A percentile compares a stretch with the other conserved stretches of the same genome.
These are phyloP conservation scores for Ogataea naganishii DNA, from an alignment of 805 yeast species.

Conservation along the genomic window DNA sequence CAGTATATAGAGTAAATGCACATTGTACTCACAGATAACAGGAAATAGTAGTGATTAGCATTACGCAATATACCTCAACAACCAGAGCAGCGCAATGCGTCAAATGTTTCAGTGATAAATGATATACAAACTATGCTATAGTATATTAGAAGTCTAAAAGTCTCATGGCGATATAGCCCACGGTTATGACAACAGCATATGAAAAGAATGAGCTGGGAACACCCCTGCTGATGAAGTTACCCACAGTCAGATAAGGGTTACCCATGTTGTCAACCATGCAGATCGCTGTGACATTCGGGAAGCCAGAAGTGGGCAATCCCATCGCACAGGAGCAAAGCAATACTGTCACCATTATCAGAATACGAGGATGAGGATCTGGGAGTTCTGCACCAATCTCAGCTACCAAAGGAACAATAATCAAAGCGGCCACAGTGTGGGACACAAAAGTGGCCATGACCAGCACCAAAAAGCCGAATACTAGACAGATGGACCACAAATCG, in stretches of 20 bases:
- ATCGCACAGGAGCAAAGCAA: slow-evolving; percentile 86
- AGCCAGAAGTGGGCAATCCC: slow-evolving; percentile 97
- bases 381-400: slow-evolving; percentile 77
- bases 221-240: slow-evolving; percentile 82
- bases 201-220: slow-evolving; percentile 79
- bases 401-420: slow-evolving; percentile 85
- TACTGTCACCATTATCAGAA: slow-evolving; percentile 60
- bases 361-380: slow-evolving; percentile 75
- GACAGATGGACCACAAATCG: slow-evolving; percentile 62
- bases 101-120: too few species aligned
- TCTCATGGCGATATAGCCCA: slow-evolving; percentile 73
- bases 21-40: not conserved
- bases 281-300: slow-evolving; percentile 96
- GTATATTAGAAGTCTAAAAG: slow-evolving; percentile 43
- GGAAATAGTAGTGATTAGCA: too few species aligned
- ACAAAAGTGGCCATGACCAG: slow-evolving; percentile 88
- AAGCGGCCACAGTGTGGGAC: slow-evolving; percentile 94
- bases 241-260: slow-evolving; percentile 78
- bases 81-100: too few species aligned
- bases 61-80: too few species aligned
- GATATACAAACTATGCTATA: too few species aligned
- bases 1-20: not conserved
- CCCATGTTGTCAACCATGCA: slow-evolving; percentile 92
- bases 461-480: slow-evolving; percentile 76
- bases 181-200: slow-evolving; percentile 60